Evolutionary conservation across 345 rosid genomes (phyloP), one percentile per base, ranked within the genome.

Genomic region (Mallotus nudiflorus): DNA sequence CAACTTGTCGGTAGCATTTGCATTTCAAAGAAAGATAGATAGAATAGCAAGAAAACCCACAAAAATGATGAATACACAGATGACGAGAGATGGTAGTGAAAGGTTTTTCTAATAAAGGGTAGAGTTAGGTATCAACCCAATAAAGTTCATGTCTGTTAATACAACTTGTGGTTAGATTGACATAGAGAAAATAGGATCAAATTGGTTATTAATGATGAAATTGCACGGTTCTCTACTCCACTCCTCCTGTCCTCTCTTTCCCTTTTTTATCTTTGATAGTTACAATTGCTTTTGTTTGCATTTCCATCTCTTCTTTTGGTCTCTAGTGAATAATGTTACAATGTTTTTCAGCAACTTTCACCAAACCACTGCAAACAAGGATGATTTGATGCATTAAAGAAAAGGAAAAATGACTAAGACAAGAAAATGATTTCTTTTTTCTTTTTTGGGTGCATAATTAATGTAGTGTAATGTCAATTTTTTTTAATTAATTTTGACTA

Each of bases 71-170:
- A 61, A 49, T 40, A 79, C 77, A 73, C 67, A 33, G 71, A 70
- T 74, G 82, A 80, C 78, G 83, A 78, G 69, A 70, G 75, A 66
- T 9, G 65, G 68, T 42, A 44, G 40, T 62, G 71, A 64, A 75
- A 78, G 48, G 11, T 42, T 42, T 88, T 76, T 80, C 92, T 72
- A 72, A 40, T 54, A 83, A 79, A 60, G 77, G 85, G 73, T 77
- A 74, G 78, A 78, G 84, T 81, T 83, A 81, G 89, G 87, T 85
- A 77, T 80, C 78, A 80, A 56, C 64, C 65, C 28, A 71, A 79
- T 66, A 86, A 89, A 91, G 89, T 68, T 39, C 28, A 55, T 81
- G 82, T 83, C 87, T 70, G 82, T 71, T 82, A 68, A 80, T 84
- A 31, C 90, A 44, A 62, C 69, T 79, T 79, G 29, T 68, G 78